These are phyloP conservation scores for Tricholoma hemisulphureum DNA, from an alignment of 768 basidiomycete species.

Conservation along the genomic window DNA sequence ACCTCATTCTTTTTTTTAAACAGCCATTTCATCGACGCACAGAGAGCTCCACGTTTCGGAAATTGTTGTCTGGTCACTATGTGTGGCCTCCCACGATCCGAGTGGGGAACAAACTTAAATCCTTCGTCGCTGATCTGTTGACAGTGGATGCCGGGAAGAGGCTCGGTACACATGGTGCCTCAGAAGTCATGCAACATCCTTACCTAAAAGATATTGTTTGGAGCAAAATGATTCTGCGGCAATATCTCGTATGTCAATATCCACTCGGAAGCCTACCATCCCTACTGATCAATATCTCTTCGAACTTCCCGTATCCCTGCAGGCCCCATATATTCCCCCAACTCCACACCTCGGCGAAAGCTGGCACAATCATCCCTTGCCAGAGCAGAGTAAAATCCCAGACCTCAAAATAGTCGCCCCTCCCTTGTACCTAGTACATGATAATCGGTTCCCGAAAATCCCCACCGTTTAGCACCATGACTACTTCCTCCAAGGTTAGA, in stretches of 20 bases:
- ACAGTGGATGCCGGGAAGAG: conserved; percentile 34
- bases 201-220: conserved; percentile 50
- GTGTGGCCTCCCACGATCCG: conserved; percentile 38
- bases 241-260: conserved; percentile 42
- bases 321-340: conserved; percentile 46
- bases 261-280: neutral
- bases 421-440: conserved; percentile 32
- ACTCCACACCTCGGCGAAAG: conserved; percentile 16
- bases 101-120: conserved; percentile 40
- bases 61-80: conserved; percentile 27
- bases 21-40: conserved; percentile 18
- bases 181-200: conserved; percentile 38
- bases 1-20: neutral
- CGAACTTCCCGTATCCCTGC: neutral
- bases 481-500: neutral
- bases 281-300: neutral
- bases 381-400: conserved; percentile 36
- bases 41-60: conserved; percentile 26
- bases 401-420: conserved; percentile 36
- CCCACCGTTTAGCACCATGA: neutral
- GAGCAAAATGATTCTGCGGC: conserved; percentile 41
- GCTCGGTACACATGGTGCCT: conserved; percentile 34
- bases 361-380: conserved; percentile 41
- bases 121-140: conserved; percentile 43
- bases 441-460: conserved; percentile 33